Conservation (phyloP, 2,329 filamentous ascomycete genomes). For the Stenocarpella maydis region DNA sequence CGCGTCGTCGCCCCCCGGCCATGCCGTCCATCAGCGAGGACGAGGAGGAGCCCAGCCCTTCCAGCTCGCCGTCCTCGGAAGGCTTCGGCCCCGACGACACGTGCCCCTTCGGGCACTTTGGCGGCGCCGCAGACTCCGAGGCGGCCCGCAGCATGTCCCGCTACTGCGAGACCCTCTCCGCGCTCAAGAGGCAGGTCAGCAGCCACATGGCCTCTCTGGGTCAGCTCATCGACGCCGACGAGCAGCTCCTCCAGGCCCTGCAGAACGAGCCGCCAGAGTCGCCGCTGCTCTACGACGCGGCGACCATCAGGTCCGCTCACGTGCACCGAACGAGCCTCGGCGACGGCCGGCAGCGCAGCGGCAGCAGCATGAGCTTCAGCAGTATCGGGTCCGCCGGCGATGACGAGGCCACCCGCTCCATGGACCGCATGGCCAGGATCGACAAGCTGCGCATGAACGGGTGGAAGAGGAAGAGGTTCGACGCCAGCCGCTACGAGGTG, state of each 20-base stretch:
- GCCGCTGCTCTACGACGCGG: conserved; percentile 18
- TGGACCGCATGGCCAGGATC: conserved; percentile 60
- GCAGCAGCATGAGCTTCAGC: conserved; percentile 34
- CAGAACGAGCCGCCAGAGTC: conserved; percentile 20
- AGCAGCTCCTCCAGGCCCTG: neutral
- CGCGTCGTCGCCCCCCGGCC: conserved; percentile 31
- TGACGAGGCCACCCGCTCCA: conserved; percentile 47
- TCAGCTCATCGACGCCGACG: conserved; percentile 43
- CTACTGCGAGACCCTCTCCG: conserved; percentile 57
- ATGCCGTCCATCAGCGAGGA: conserved; percentile 36
- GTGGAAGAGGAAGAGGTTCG: conserved; percentile 65
- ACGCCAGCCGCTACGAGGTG: conserved; percentile 60
- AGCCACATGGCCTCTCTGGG: conserved; percentile 58
- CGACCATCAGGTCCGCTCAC: conserved; percentile 12
- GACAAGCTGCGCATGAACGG: conserved; percentile 61
- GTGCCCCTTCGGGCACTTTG: conserved; percentile 44
- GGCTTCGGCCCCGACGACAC: conserved; percentile 36
- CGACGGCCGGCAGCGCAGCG: conserved; percentile 30
- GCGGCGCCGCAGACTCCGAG: conserved; percentile 23
- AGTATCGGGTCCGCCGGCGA: conserved; percentile 38
- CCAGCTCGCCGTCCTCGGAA: conserved; percentile 33
- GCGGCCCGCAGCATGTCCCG: conserved; percentile 51
- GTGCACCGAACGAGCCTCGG: conserved; percentile 27
- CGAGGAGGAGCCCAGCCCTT: conserved; percentile 33
- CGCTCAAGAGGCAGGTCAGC: conserved; percentile 57